Evolutionary conservation across 75 land plant genomes (phyloP), one percentile per base, ranked within the genome.

Genomic region (Pinus tabuliformis): DNA sequence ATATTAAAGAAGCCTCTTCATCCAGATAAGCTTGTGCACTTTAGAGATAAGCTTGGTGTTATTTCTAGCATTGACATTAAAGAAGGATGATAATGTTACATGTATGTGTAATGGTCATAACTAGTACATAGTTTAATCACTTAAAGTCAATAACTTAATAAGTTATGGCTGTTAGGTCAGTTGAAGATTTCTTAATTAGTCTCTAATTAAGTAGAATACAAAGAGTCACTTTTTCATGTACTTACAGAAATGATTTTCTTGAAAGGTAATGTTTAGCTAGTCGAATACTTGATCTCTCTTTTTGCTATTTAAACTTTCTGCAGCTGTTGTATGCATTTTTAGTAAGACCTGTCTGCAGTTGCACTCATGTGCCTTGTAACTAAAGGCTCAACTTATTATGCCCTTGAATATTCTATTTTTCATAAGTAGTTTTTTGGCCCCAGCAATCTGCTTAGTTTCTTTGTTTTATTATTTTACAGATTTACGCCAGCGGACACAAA

Each of bases 401-500:
- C 7, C n/a, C 42, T 42, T 37, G n/a, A 42, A 37, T 42, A 33
- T 6, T 64, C 39, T 36, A 42, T 68, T 18, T 9, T 42, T 36
- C 15, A 7, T 26, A 49, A 49, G 54, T 17, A n/a, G 3, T 21
- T 30, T 15, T 56, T 16, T 13, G 62, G 62, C 75, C 20, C n/a
- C 36, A 73, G 9, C 5, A 57, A 59, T 56, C 37, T 49, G 59
- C 74, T 13, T 73, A 62, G 14, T 59, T 58, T 58, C 68, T 14
- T 13, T 17, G 28, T 73, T 65, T 2, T 62, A 52, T 75, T 58
- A 17, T 57, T 76, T 59, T 61, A 28, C 89, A 96, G 99, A 60
- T 96, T 96, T 86, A 77, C 84, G 6, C 89, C 90, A 33, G 87
- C 82, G 24, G 93, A 96, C 59, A 96, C 97, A 59, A 96, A 96